Conservation (phyloP, 768 basidiomycete species). For the Lactarius psammicola region DNA sequence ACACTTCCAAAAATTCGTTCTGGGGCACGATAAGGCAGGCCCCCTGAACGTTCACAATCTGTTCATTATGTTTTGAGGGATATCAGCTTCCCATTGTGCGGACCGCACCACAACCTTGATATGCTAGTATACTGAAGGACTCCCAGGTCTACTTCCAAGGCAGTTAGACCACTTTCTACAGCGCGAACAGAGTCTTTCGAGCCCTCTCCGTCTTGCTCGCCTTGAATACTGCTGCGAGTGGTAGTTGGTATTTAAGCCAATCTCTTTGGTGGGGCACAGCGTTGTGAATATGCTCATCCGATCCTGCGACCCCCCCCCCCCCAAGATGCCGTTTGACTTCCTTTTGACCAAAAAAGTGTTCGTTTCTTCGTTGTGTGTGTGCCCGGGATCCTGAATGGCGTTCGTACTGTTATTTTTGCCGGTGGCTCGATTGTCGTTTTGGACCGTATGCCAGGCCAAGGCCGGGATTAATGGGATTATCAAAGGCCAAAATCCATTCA, state of each 20-base stretch:
- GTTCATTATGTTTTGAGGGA: background rate
- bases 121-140: background rate
- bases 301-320: constrained; percentile 33
- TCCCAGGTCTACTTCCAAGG: background rate
- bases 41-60: background rate
- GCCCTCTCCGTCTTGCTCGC: constrained; percentile 27
- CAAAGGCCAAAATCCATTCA: too few species aligned
- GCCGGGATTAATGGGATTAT: too few species aligned
- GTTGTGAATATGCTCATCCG: constrained; percentile 36
- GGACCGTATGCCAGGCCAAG: too few species aligned
- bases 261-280: constrained; percentile 33
- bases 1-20: background rate
- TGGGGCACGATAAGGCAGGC: background rate
- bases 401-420: too few species aligned
- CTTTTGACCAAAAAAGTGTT: too few species aligned
- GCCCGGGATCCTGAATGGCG: too few species aligned
- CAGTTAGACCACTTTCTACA: background rate
- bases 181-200: constrained; percentile 31
- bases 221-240: constrained; percentile 19
- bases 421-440: too few species aligned
- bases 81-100: background rate
- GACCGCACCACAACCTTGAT: too few species aligned
- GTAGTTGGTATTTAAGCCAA: constrained; percentile 36
- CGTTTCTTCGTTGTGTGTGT: too few species aligned
- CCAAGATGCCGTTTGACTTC: constrained; percentile 31